These are phyloP conservation scores for Choricystis sp. DNA, from an alignment of 139 green algal genomes.

Conservation along the genomic window DNA sequence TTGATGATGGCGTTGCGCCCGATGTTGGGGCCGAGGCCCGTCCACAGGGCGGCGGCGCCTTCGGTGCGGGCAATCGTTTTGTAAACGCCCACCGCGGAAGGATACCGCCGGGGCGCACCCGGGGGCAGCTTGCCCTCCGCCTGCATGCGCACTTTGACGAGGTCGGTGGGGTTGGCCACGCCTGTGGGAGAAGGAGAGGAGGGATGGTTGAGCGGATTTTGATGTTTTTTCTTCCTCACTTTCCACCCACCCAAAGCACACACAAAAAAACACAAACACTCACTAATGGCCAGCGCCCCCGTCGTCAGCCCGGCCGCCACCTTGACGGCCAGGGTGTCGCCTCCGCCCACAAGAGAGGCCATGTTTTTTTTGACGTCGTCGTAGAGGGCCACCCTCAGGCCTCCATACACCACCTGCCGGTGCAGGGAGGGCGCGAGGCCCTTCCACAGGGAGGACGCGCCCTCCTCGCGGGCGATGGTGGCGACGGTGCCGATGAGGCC, in stretches of 20 bases:
- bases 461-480: slow-evolving; percentile 86
- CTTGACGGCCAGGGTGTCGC: slow-evolving; percentile 70
- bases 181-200: too few relatives aligned
- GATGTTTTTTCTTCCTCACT: too few relatives aligned
- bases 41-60: slow-evolving; percentile 80
- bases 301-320: slow-evolving; percentile 85
- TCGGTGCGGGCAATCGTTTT: slow-evolving; percentile 74
- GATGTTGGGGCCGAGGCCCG: slow-evolving; percentile 87
- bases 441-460: slow-evolving; percentile 76
- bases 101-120: slow-evolving; percentile 63
- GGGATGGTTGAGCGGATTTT: too few relatives aligned
- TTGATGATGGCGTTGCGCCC: slow-evolving; percentile 96
- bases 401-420: slow-evolving; percentile 86
- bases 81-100: slow-evolving; percentile 72
- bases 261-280: too few relatives aligned
- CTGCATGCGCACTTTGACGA: slow-evolving; percentile 98
- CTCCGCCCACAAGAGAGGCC: slow-evolving; percentile 57
- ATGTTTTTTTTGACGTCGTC: slow-evolving; percentile 85
- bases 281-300: slow-evolving; percentile 76
- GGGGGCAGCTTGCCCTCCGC: slow-evolving; percentile 62
- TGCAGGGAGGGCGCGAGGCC: slow-evolving; percentile 83
- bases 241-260: too few relatives aligned
- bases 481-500: slow-evolving; percentile 79
- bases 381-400: slow-evolving; percentile 93
- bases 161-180: slow-evolving; percentile 80